Percentiles rank a stretch among this genome's conserved stretches.
Evolutionary conservation across 257 asterid species (phyloP).

Genomic region (Nicotiana noctiflora): DNA sequence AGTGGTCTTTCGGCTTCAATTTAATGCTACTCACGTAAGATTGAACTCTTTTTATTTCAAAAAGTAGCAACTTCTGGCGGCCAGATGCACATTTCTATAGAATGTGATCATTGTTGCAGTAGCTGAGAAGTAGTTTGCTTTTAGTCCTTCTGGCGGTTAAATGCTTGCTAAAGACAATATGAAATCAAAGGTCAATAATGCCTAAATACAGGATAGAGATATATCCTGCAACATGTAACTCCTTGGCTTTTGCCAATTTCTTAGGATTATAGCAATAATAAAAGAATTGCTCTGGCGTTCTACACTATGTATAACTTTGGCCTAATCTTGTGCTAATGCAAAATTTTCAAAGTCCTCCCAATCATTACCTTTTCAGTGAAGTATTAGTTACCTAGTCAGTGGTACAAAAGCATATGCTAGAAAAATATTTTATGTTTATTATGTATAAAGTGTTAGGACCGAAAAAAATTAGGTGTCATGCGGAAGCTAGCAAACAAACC

Average conservation of each 20-base stretch:
- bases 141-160: not conserved
- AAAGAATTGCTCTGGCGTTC: not conserved
- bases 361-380: not conserved
- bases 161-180: not conserved
- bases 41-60: constrained; percentile 12
- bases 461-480: too few relatives aligned
- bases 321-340: not conserved
- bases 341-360: not conserved
- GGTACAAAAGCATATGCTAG: not conserved
- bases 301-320: not conserved
- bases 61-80: not conserved
- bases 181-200: not conserved
- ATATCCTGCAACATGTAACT: not conserved
- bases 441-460: too few relatives aligned
- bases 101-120: not conserved
- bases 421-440: not conserved
- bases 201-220: not conserved
- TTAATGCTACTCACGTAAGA: constrained; percentile 90
- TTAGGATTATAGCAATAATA: not conserved
- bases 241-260: not conserved
- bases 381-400: not conserved
- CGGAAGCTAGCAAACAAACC: too few relatives aligned
- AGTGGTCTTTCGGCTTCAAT: constrained; percentile 98
- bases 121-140: not conserved
- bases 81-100: not conserved